These are phyloP conservation scores for Amylostereum chailletii DNA, from an alignment of 1,284 basidiomycete species.

Conservation along the genomic window DNA sequence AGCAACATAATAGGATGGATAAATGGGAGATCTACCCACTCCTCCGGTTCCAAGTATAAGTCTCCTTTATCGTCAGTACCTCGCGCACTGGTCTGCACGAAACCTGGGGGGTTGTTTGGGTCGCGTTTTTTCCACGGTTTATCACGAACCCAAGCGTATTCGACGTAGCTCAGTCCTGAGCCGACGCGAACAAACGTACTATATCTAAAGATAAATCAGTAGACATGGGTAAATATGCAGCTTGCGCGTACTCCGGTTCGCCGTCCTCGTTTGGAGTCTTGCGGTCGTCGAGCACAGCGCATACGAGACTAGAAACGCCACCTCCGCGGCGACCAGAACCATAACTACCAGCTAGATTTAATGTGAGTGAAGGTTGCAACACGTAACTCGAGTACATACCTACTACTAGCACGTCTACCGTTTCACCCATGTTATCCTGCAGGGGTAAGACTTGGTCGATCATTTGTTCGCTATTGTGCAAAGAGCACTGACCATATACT, in stretches of 20 bases:
- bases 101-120: conserved; percentile 52
- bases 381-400: conserved; percentile 34
- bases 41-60: conserved; percentile 70
- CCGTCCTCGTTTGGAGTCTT: conserved; percentile 42
- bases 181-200: conserved; percentile 81
- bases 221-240: background rate
- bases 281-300: conserved; percentile 69
- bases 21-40: conserved; percentile 34
- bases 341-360: conserved; percentile 55
- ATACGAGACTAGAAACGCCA: conserved; percentile 73
- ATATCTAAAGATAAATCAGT: conserved; percentile 37
- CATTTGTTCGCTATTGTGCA: background rate
- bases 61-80: conserved; percentile 72
- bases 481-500: conserved; percentile 69
- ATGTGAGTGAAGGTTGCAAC: background rate
- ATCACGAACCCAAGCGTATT: conserved; percentile 74
- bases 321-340: conserved; percentile 67
- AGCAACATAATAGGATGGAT: background rate
- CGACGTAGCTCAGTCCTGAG: conserved; percentile 74
- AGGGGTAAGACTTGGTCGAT: conserved; percentile 5
- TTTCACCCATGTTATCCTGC: conserved; percentile 84
- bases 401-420: conserved; percentile 82
- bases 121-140: conserved; percentile 74
- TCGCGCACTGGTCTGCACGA: conserved; percentile 49
- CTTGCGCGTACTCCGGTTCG: conserved; percentile 46